phyloP scores from a whole-genome alignment of 192 early-diverging fungal genomes.

The Backusella mclennaniae region DNA sequence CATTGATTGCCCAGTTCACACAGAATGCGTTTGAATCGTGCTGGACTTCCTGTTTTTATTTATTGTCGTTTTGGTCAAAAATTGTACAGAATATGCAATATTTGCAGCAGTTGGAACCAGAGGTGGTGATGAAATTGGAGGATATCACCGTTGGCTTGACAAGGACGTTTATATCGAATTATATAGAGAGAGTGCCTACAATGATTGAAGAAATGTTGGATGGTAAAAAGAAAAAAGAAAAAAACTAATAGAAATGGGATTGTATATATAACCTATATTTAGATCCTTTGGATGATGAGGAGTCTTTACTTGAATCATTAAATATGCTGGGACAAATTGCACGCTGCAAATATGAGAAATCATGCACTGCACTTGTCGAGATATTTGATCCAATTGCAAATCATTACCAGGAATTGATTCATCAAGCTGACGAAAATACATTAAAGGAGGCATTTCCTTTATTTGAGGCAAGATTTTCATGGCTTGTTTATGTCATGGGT shows the following conservation, averaged over 20 bases:
- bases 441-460: slow-evolving; percentile 46
- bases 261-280: not conserved
- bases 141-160: slow-evolving; percentile 47
- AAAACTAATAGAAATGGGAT: too few species aligned
- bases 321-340: slow-evolving; percentile 68
- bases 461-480: slow-evolving; percentile 69
- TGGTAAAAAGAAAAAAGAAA: slow-evolving; percentile 36
- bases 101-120: slow-evolving; percentile 36
- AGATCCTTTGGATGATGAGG: slow-evolving; percentile 69
- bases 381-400: slow-evolving; percentile 58
- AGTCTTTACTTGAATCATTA: slow-evolving; percentile 63
- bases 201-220: slow-evolving; percentile 53
- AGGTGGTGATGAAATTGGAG: slow-evolving; percentile 45
- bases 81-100: slow-evolving; percentile 59
- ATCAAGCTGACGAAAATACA: slow-evolving; percentile 23
- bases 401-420: slow-evolving; percentile 51
- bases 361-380: slow-evolving; percentile 47
- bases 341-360: slow-evolving; percentile 65
- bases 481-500: slow-evolving; percentile 77
- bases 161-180: slow-evolving; percentile 48
- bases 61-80: slow-evolving; percentile 88
- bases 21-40: slow-evolving; percentile 58
- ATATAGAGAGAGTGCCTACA: slow-evolving; percentile 48
- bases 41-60: slow-evolving; percentile 65
- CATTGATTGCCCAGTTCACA: slow-evolving; percentile 59